phyloP scores from a whole-genome alignment of 176 grass and related monocot genomes.

The Aegilops sharonensis region DNA sequence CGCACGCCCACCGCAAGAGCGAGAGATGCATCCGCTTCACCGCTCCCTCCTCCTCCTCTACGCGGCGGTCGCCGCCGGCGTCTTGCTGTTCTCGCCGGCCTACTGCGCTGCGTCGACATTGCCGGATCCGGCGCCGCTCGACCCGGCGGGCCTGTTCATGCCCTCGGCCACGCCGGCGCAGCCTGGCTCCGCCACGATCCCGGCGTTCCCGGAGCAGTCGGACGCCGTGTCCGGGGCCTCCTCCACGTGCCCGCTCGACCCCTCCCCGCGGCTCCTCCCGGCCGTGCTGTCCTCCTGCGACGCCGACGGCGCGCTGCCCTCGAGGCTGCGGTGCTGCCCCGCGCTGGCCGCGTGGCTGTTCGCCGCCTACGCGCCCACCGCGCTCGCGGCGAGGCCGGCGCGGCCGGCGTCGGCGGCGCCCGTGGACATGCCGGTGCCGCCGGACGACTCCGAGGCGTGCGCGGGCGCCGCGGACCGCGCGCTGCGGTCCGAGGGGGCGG shows the following conservation, averaged over 20 bases:
- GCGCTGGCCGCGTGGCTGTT: constrained; percentile 82
- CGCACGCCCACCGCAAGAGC: neutral
- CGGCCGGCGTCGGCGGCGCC: neutral
- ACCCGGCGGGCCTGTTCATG: constrained; percentile 50
- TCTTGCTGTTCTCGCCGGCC: neutral
- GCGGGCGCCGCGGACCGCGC: constrained; percentile 58
- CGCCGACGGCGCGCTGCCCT: constrained; percentile 16
- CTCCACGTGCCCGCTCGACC: constrained; percentile 70
- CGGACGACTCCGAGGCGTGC: constrained; percentile 55
- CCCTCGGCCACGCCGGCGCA: constrained; percentile 39
- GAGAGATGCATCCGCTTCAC: constrained; percentile 27
- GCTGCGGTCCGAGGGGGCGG: constrained; percentile 43
- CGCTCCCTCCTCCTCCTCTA: constrained; percentile 31
- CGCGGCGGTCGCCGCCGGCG: neutral
- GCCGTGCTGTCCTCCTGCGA: constrained; percentile 57
- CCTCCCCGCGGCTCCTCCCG: constrained; percentile 50
- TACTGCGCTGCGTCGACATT: neutral
- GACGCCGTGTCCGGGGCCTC: constrained; percentile 45
- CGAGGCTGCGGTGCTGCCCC: constrained; percentile 75
- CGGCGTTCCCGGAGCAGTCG: constrained; percentile 97
- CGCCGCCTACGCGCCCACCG: constrained; percentile 72
- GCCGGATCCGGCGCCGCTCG: constrained; percentile 47
- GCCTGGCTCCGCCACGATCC: constrained; percentile 59
- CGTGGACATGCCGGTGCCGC: constrained; percentile 66
- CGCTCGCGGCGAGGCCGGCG: constrained; percentile 31